These are phyloP conservation scores for Paracorniculantispora psalliotae DNA, from an alignment of 2,329 filamentous ascomycete species.

Conservation along the genomic window DNA sequence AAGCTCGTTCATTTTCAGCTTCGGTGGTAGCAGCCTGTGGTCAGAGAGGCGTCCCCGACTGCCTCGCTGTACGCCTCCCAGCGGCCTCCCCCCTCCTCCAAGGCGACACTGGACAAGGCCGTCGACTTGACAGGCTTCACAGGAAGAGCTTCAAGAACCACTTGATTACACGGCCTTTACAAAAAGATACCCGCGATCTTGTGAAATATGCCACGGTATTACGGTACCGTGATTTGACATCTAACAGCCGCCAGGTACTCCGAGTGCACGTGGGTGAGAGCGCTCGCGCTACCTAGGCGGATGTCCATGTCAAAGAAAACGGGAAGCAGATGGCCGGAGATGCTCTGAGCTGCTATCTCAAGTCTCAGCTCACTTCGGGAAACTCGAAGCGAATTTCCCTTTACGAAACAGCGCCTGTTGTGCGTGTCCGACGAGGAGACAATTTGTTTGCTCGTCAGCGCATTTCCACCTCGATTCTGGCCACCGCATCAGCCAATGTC, in stretches of 20 bases:
- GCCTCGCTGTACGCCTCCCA: neutral
- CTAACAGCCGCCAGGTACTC: neutral
- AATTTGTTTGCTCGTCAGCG: neutral
- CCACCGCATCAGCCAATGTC: neutral
- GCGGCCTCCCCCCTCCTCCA: neutral
- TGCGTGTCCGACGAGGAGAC: neutral
- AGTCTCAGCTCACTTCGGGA: neutral
- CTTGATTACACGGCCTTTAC: constrained; percentile 4
- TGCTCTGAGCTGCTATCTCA: neutral
- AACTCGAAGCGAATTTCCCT: constrained; percentile 2
- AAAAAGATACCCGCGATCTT: constrained; percentile 4
- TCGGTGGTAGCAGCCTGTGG: neutral
- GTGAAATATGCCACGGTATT: constrained; percentile 9
- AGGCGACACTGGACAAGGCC: neutral
- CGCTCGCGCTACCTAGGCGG: neutral
- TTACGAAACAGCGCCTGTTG: constrained; percentile 1
- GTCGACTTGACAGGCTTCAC: constrained; percentile 9
- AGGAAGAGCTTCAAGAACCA: neutral
- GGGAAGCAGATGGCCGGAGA: neutral
- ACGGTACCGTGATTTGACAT: neutral
- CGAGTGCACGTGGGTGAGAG: neutral
- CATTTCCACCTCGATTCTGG: neutral
- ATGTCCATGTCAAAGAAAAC: neutral
- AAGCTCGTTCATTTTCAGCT: neutral
- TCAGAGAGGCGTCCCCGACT: neutral